Evolutionary conservation across 345 rosid species (phyloP).

Genomic region (Syzygium grande): DNA sequence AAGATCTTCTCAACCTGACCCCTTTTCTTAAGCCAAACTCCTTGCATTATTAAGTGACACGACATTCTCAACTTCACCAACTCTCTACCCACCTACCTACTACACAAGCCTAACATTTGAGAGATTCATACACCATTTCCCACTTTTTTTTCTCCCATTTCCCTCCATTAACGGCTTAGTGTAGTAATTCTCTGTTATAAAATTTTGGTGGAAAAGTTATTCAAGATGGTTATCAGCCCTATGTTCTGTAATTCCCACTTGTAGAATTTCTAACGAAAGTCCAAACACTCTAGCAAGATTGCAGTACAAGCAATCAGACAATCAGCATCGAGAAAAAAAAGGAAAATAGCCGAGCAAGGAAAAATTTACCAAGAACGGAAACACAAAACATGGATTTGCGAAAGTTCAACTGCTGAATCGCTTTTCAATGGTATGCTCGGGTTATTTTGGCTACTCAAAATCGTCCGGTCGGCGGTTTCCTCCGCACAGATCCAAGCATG

Average conservation of each 20-base stretch:
- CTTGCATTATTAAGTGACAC: background rate
- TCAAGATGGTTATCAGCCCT: background rate
- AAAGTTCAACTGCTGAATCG: background rate
- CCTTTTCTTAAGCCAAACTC: background rate
- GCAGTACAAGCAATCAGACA: background rate
- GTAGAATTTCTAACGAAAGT: background rate
- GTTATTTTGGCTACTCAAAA: background rate
- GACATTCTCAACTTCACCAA: background rate
- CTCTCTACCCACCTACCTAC: constrained; percentile 4
- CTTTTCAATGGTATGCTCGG: background rate
- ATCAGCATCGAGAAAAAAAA: background rate
- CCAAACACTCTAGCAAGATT: background rate
- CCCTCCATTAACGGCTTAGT: background rate
- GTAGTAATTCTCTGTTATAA: background rate
- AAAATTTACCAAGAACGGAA: background rate
- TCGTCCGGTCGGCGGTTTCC: background rate
- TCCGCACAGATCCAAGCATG: background rate
- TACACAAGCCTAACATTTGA: background rate
- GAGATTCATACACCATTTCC: background rate
- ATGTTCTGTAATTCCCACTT: background rate
- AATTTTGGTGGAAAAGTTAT: background rate
- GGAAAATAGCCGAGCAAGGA: background rate
- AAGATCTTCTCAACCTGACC: background rate
- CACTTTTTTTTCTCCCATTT: background rate
- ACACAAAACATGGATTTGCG: background rate